phyloP scores from a whole-genome alignment of 1,284 basidiomycete species.

The Athelia psychrophila region DNA sequence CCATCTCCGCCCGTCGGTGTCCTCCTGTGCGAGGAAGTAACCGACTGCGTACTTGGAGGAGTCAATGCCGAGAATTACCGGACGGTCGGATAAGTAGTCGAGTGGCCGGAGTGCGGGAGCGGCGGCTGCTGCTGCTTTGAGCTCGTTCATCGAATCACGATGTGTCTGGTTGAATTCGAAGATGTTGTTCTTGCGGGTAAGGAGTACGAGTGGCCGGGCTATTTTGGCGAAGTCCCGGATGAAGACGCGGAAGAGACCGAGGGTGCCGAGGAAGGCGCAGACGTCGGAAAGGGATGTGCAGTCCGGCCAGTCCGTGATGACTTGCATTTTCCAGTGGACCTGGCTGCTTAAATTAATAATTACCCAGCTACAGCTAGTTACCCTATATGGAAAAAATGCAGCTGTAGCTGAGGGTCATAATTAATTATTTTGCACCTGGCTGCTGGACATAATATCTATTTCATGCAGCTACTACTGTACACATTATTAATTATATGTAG shows the following conservation, averaged over 20 bases:
- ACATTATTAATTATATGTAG: conserved; percentile 25
- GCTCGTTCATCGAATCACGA: conserved; percentile 13
- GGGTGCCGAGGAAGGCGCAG: conserved; percentile 18
- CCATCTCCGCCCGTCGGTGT: conserved; percentile 14
- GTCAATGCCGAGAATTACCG: conserved; percentile 32
- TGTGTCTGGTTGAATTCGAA: conserved; percentile 22
- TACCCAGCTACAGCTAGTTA: too few species aligned
- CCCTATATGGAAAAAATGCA: too few species aligned
- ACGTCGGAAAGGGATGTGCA: conserved; percentile 15
- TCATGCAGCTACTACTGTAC: conserved; percentile 25
- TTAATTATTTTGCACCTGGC: conserved; percentile 7
- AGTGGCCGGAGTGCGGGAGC: conserved; percentile 18
- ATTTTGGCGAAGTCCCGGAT: conserved; percentile 16
- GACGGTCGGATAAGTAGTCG: conserved; percentile 5
- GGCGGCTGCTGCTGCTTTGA: conserved; percentile 20
- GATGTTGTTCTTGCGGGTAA: conserved; percentile 10
- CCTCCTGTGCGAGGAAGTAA: conserved; percentile 26
- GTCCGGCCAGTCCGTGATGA: conserved; percentile 15
- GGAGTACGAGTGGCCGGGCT: conserved; percentile 9
- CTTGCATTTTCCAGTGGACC: conserved; percentile 10
- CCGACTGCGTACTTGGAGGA: conserved; percentile 32
- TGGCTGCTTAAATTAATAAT: conserved; percentile 20
- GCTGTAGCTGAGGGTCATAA: conserved; percentile 23
- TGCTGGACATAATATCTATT: conserved; percentile 21
- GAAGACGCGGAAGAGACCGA: conserved; percentile 15